phyloP scores from a whole-genome alignment of 2,329 filamentous ascomycete species.

The Salinomyces thailandicus region DNA sequence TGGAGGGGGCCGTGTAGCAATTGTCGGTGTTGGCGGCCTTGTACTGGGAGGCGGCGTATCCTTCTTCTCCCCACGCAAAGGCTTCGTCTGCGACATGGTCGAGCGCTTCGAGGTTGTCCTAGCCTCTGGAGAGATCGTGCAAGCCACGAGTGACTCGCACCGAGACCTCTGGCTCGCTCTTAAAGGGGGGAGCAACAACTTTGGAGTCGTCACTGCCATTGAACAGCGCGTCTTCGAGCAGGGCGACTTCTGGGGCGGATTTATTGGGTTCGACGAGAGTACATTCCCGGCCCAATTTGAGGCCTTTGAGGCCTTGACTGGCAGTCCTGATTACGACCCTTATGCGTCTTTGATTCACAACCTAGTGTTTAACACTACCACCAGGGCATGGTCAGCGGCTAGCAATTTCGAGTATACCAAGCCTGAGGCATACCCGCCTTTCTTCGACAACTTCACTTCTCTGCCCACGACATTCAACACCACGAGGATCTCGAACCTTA shows the following conservation, averaged over 20 bases:
- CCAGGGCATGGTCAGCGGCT: slow-evolving; percentile 7
- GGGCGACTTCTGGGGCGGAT: slow-evolving; percentile 14
- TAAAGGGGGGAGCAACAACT: slow-evolving; percentile 20
- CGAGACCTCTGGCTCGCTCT: slow-evolving; percentile 19
- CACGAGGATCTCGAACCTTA: slow-evolving; percentile 2
- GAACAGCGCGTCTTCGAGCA: slow-evolving; percentile 14
- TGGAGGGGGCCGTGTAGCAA: slow-evolving; percentile 16
- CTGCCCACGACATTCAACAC: slow-evolving; percentile 3
- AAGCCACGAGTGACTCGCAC: slow-evolving; percentile 12
- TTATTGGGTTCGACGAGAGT: slow-evolving; percentile 39
- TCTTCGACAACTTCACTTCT: slow-evolving; percentile 5
- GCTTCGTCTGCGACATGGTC: slow-evolving; percentile 23
- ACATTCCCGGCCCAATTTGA: slow-evolving; percentile 9
- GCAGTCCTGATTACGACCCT: slow-evolving; percentile 11
- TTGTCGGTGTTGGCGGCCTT: slow-evolving; percentile 22
- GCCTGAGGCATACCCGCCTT: slow-evolving; percentile 5
- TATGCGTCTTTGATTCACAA: slow-evolving; percentile 14
- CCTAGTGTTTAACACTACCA: slow-evolving; percentile 9
- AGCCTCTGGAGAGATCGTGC: slow-evolving; percentile 14
- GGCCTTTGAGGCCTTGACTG: slow-evolving; percentile 10
- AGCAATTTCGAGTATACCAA: slow-evolving; percentile 17
- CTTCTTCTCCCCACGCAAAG: slow-evolving; percentile 19
- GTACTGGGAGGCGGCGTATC: slow-evolving; percentile 21
- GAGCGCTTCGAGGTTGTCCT: slow-evolving; percentile 20
- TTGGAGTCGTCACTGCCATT: slow-evolving; percentile 21